A percentile compares a stretch with the other conserved stretches of the same genome.
Evolutionary conservation across 805 yeast species (phyloP).

Genomic region (Wickerhamiella qilinensis): DNA sequence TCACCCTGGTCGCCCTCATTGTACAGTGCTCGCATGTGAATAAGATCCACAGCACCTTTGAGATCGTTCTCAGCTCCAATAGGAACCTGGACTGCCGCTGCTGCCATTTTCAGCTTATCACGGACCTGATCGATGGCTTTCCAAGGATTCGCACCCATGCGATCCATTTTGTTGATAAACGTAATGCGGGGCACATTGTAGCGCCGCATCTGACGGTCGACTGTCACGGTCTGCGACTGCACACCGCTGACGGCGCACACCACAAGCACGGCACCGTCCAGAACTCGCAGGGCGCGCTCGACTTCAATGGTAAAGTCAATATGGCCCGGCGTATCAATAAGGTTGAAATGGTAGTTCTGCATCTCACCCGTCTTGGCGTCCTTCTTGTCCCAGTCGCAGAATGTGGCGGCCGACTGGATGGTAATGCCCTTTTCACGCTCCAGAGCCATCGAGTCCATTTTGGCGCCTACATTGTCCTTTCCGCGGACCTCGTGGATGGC

Average conservation of each 20-base stretch:
- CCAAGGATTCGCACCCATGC: conserved; percentile 99
- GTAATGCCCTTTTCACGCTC: conserved; percentile 98
- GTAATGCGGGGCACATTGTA: conserved; percentile 95
- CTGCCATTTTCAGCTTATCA: conserved; percentile 72
- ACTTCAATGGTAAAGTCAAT: conserved; percentile 98
- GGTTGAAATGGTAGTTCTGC: conserved; percentile 65
- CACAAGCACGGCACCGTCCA: conserved; percentile 96
- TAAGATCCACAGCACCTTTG: conserved; percentile 80
- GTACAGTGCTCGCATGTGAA: conserved; percentile 72
- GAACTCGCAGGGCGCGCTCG: conserved; percentile 92
- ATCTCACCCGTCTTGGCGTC: conserved; percentile 26
- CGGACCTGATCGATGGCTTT: conserved; percentile 84
- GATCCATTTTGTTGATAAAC: conserved; percentile 94
- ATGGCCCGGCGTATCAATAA: conserved; percentile 98
- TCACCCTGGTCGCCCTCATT: conserved; percentile 90
- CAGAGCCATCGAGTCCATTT: conserved; percentile 98
- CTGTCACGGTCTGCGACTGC: conserved; percentile 96
- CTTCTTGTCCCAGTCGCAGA: conserved; percentile 80
- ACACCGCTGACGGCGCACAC: conserved; percentile 98
- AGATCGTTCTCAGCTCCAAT: conserved; percentile 83
- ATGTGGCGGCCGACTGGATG: conserved; percentile 97
- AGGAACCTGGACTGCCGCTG: conserved; percentile 97
- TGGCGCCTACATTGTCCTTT: conserved; percentile 94
- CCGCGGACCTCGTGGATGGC: conserved; percentile 95
- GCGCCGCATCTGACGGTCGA: conserved; percentile 97